A percentile compares a stretch with the other conserved stretches of the same genome.
Conservation (phyloP, 2,329 filamentous ascomycete species). For the Colletotrichum eleusines region DNA sequence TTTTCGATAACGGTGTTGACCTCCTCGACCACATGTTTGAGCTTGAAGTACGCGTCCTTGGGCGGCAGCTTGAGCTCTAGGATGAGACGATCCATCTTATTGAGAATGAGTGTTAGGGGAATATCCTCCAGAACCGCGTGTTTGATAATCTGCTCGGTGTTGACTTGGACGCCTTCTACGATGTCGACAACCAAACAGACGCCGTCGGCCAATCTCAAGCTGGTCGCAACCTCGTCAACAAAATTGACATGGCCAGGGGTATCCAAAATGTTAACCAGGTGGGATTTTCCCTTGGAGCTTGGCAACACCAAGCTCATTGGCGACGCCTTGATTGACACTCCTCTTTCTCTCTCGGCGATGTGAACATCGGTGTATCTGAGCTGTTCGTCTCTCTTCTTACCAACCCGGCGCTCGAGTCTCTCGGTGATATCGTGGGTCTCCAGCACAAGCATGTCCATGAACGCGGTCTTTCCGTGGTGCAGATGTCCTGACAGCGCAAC, state of each 20-base stretch:
- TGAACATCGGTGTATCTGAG: conserved; percentile 95
- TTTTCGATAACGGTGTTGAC: conserved; percentile 97
- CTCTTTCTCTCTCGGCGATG: conserved; percentile 87
- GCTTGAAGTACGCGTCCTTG: conserved; percentile 97
- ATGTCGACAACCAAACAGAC: conserved; percentile 95
- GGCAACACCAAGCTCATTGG: conserved; percentile 95
- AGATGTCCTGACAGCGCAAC: conserved; percentile 92
- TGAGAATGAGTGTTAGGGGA: conserved; percentile 89
- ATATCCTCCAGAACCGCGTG: conserved; percentile 92
- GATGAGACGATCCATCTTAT: conserved; percentile 97
- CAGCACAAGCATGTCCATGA: conserved; percentile 97
- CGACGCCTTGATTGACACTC: conserved; percentile 90
- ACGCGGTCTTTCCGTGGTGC: conserved; percentile 97
- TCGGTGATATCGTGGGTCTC: conserved; percentile 92
- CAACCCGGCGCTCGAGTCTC: conserved; percentile 82
- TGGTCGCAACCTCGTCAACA: conserved; percentile 93
- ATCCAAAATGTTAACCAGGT: conserved; percentile 94
- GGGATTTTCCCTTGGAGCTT: conserved; percentile 91
- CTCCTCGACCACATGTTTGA: conserved; percentile 98
- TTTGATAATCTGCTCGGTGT: conserved; percentile 97
- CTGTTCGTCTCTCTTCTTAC: conserved; percentile 87
- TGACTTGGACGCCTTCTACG: conserved; percentile 98
- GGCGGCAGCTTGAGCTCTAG: conserved; percentile 94
- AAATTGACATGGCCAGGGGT: conserved; percentile 99
- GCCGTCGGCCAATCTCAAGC: conserved; percentile 88